Evolutionary conservation across 805 yeast species (phyloP).

Genomic region (Schwanniomyces polymorphus): DNA sequence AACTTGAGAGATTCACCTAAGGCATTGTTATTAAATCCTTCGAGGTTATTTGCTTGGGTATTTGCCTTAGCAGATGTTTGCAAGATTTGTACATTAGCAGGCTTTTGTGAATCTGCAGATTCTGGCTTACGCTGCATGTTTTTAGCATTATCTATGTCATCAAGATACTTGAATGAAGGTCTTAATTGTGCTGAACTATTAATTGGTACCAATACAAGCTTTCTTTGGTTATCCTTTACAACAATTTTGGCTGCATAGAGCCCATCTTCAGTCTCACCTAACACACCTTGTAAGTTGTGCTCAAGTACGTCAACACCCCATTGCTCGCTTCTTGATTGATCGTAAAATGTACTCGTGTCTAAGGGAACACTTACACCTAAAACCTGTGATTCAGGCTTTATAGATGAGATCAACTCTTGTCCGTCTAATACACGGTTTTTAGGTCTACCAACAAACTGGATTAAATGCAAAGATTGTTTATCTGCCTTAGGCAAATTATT

Average conservation of each 20-base stretch:
- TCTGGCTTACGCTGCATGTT: conserved; percentile 39
- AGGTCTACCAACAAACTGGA: conserved; percentile 58
- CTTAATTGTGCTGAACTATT: conserved; percentile 73
- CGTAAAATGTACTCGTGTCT: conserved; percentile 67
- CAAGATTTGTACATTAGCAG: conserved; percentile 37
- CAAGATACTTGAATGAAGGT: conserved; percentile 79
- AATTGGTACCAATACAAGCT: conserved; percentile 64
- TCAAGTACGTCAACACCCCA: conserved; percentile 61
- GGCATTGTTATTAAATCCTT: conserved; percentile 24
- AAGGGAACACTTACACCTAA: conserved; percentile 79
- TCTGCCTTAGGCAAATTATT: conserved; percentile 20
- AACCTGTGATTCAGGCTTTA: conserved; percentile 62
- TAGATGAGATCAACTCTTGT: conserved; percentile 40
- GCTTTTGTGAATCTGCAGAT: conserved; percentile 30
- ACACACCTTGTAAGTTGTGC: conserved; percentile 73
- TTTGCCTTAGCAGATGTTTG: conserved; percentile 39
- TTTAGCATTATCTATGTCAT: conserved; percentile 52
- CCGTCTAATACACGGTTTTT: conserved; percentile 38
- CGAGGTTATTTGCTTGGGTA: conserved; percentile 19
- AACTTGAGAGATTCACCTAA: conserved; percentile 42
- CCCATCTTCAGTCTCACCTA: conserved; percentile 52
- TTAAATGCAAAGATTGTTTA: conserved; percentile 31
- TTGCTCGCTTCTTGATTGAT: conserved; percentile 57
- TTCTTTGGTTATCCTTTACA: conserved; percentile 21
- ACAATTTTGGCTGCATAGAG: conserved; percentile 34